Base-by-base conservation (phyloP, 106 monocot species). In the Acanthochlamys bracteata region DNA sequence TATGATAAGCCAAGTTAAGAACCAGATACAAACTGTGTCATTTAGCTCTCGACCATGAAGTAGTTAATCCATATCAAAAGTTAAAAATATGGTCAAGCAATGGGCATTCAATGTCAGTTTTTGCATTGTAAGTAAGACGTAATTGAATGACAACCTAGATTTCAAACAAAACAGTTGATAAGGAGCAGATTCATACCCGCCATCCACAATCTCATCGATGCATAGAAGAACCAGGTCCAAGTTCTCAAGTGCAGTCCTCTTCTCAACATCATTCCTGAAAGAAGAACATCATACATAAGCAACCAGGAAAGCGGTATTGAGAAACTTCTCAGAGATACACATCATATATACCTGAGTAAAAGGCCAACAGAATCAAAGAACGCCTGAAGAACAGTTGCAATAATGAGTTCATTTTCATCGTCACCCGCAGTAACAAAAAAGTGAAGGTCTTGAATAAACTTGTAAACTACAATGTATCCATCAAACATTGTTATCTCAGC, bases 321-420 rank as follows among this genome's bases (percentile, higher is more conserved):
- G n/a, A n/a, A n/a, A n/a, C n/a, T n/a, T n/a, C n/a, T n/a, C n/a
- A n/a, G n/a, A n/a, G n/a, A n/a, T n/a, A n/a, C n/a, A n/a, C n/a
- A 45, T 7, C 10, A 10, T 16, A 19, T 6, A 16, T 54, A 93
- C 93, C 86, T 94, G 63, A 94, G 93, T 61, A 94, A 68, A 59
- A 77, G 68, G 4, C 76, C 83, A 71, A 89, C 84, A 42, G 89
- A 76, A 75, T 94, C 93, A 73, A 77, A 77, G 52, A 94, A 89
- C 39, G 86, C 89, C 65, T 93, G 93, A 75, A 93, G 83, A 7
- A 89, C 89, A 42, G 89, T 75, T 26, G 78, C 78, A 42, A 93
- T 61, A 42, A 93, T 89, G 69, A 93, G 74, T 74, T 93, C 93
- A 77, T 89, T 93, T 69, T 89, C 93, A 73, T 93, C 81, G 61